These are phyloP conservation scores for Chlamydomonas reinhardtii DNA, from an alignment of 163 green algal species.

Conservation along the genomic window DNA sequence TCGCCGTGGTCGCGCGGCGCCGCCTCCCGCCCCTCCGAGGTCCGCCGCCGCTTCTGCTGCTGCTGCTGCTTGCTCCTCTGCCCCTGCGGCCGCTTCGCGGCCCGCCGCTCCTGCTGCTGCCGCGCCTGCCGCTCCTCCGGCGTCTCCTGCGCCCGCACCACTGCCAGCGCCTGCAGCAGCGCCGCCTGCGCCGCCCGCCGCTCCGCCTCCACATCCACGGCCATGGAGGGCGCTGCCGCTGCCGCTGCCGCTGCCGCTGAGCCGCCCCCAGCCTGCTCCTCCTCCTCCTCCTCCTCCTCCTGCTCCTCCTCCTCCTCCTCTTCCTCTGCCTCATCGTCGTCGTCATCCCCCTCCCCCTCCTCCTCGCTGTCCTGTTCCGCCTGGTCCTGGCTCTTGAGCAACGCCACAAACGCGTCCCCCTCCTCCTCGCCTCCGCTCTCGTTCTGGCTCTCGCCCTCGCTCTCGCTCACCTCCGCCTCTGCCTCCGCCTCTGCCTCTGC, in stretches of 20 bases:
- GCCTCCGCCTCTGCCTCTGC: neutral
- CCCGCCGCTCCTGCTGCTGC: no score
- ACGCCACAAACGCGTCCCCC: neutral
- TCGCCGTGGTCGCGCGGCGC: no score
- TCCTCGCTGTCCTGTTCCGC: neutral
- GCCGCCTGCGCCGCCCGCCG: no score
- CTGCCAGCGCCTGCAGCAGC: no score
- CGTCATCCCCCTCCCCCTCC: neutral
- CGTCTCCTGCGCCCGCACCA: neutral
- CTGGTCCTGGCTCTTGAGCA: neutral
- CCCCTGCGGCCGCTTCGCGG: neutral
- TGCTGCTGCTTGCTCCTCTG: neutral
- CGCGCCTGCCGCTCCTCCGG: neutral
- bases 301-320: no score
- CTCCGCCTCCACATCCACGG: neutral
- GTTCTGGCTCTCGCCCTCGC: neutral
- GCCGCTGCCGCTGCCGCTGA: no score
- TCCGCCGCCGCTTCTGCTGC: neutral
- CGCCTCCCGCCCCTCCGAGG: no score
- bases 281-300: no score
- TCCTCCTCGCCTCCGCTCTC: neutral
- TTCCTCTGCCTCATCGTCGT: no score
- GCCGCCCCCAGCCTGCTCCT: no score
- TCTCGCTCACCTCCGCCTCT: neutral
- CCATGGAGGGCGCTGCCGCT: neutral